Base-by-base conservation (phyloP, 768 basidiomycete species). In the Leccinum fibrillosum region DNA sequence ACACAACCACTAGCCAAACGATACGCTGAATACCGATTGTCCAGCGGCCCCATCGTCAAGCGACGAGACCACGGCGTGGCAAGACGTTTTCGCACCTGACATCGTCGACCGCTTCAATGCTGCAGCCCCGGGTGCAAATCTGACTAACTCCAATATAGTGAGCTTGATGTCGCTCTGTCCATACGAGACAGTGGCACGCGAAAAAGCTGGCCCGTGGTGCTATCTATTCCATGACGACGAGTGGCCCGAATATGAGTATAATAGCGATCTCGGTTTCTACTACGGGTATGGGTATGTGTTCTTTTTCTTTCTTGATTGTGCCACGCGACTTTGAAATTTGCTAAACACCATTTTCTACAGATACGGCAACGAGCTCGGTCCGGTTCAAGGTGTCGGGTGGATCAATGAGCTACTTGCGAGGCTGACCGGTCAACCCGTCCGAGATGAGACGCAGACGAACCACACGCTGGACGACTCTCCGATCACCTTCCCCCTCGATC, bases 351-450 rank as follows among this genome's bases (percentile, higher is more conserved):
- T 35, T 35, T 35, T 35, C 13, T 15, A 44, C 26, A 88, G 88
- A 23, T 83, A 89, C 56, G 90, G 89, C 9, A 82, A 84, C 55
- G 64, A 68, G 1, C 77, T 90, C 0, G 89, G 90, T 0, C 84
- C 74, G 2, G 85, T 91, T 6, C 89, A 90, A 69, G 90, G 90
- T 26, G 87, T 93, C 3, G 93, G 92, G 3, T 95, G 89, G 71
- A 76, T 90, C 66, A 93, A 93, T 69, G 94, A 94, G 73, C 82
- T 95, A 23, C 74, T 94, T 23, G 89, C 91, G 0, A 82, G 92
- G 9, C 78, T 94, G 45, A 89, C 87, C 0, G 77, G 77, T 17
- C 69, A 69, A 13, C 81, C 85, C 2, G 88, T 92, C 26, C 69
- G 68, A 32, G 90, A 92, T 70, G 66, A 79, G 60, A 92, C 90